Evolutionary conservation across 2,329 filamentous ascomycete genomes (phyloP).

Genomic region (Paecilomyces niveus): DNA sequence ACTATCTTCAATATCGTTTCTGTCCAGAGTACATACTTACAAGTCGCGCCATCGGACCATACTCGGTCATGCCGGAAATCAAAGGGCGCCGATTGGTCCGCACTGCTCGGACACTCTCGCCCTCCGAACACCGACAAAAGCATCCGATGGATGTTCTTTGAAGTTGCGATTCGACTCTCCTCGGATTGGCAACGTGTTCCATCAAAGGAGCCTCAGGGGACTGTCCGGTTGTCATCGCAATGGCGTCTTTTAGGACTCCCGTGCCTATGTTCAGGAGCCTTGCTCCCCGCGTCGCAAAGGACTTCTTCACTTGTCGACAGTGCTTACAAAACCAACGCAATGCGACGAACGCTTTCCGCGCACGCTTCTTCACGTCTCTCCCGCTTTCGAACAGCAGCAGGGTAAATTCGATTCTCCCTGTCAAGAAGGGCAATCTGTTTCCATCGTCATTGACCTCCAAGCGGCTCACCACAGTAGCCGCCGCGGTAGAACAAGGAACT

Average conservation of each 20-base stretch:
- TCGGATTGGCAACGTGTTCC: neutral
- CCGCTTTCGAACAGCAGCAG: constrained; percentile 19
- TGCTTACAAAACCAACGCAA: constrained; percentile 27
- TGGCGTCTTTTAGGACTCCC: constrained; percentile 27
- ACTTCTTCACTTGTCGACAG: constrained; percentile 37
- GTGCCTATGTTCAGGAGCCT: constrained; percentile 25
- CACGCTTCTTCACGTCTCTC: constrained; percentile 14
- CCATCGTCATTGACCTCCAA: neutral
- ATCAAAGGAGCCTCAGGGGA: neutral
- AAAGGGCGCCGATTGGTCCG: neutral
- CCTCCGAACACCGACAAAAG: neutral
- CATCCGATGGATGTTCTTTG: neutral
- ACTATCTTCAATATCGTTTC: neutral
- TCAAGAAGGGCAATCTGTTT: constrained; percentile 10
- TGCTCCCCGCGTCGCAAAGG: constrained; percentile 29
- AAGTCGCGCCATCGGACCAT: neutral
- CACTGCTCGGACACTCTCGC: neutral
- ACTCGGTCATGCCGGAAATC: neutral
- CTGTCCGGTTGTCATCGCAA: constrained; percentile 9
- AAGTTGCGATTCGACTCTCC: neutral
- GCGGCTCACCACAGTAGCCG: constrained; percentile 8
- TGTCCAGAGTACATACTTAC: neutral
- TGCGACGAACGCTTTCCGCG: constrained; percentile 22
- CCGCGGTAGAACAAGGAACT: constrained; percentile 14
- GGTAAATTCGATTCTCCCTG: constrained; percentile 20